Evolutionary conservation across 106 monocot genomes (phyloP).

Genomic region (Acorus calamus): DNA sequence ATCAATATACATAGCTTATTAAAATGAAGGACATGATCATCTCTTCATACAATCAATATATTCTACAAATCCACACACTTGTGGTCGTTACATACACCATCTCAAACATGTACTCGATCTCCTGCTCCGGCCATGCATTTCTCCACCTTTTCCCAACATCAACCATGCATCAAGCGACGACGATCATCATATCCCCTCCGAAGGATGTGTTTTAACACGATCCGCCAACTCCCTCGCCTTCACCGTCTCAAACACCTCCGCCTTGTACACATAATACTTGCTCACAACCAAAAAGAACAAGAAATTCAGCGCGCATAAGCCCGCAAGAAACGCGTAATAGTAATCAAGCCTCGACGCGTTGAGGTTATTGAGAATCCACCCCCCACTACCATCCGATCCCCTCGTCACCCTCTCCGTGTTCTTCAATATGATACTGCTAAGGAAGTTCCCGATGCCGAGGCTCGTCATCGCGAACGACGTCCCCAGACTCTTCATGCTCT

Average conservation of each 20-base stretch:
- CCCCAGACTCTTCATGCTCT: constrained; percentile 59
- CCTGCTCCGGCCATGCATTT: too few species aligned
- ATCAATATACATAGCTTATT: too few species aligned
- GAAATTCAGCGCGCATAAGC: constrained; percentile 43
- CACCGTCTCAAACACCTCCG: not conserved
- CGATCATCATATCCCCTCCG: too few species aligned
- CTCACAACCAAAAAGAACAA: constrained; percentile 30
- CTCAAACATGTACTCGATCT: too few species aligned
- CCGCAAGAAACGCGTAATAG: constrained; percentile 54
- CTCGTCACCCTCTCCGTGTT: constrained; percentile 23
- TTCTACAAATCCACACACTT: too few species aligned
- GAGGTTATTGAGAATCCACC: constrained; percentile 63
- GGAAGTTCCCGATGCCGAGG: constrained; percentile 57
- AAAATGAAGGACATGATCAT: too few species aligned
- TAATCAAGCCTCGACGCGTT: constrained; percentile 61
- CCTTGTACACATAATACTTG: constrained; percentile 33
- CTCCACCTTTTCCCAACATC: too few species aligned
- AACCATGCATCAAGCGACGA: too few species aligned
- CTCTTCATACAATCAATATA: too few species aligned
- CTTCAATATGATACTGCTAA: constrained; percentile 54
- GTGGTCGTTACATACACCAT: too few species aligned
- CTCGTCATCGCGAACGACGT: constrained; percentile 50
- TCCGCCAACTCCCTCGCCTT: too few species aligned
- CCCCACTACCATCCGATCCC: constrained; percentile 9
- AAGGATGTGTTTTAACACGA: too few species aligned